Evolutionary conservation across 441 rosid species (phyloP).

Genomic region (Rhodomyrtus psidioides): DNA sequence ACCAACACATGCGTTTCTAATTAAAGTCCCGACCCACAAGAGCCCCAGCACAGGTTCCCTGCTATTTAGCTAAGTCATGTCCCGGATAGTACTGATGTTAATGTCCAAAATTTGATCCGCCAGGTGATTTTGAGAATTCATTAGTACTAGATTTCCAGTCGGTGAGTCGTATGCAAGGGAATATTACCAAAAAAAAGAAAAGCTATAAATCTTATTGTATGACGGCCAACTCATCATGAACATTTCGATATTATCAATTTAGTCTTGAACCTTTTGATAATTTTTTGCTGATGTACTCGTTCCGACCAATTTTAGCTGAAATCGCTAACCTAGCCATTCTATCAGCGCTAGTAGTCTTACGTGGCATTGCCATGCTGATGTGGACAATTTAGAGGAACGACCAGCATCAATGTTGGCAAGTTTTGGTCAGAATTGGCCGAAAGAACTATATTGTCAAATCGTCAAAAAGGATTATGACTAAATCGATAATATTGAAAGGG

Average conservation of each 20-base stretch:
- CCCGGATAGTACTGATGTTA: background rate
- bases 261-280: fast-evolving
- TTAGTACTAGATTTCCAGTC: too few species aligned
- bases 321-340: background rate
- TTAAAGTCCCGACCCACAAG: background rate
- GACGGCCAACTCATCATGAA: fast-evolving
- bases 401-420: fast-evolving
- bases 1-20: background rate
- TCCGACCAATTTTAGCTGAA: fast-evolving
- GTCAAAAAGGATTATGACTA: background rate
- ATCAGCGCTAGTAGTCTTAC: fast-evolving
- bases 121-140: background rate
- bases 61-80: background rate
- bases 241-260: background rate
- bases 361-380: fast-evolving
- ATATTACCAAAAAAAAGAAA: too few species aligned
- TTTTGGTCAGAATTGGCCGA: background rate
- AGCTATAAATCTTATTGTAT: background rate
- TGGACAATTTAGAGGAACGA: background rate
- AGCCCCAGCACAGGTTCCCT: background rate
- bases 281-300: background rate
- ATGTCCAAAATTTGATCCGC: background rate
- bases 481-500: background rate
- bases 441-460: background rate
- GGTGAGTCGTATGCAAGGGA: background rate